Base-by-base conservation (phyloP, 805 yeast species). In the Teunomyces cretensis region DNA sequence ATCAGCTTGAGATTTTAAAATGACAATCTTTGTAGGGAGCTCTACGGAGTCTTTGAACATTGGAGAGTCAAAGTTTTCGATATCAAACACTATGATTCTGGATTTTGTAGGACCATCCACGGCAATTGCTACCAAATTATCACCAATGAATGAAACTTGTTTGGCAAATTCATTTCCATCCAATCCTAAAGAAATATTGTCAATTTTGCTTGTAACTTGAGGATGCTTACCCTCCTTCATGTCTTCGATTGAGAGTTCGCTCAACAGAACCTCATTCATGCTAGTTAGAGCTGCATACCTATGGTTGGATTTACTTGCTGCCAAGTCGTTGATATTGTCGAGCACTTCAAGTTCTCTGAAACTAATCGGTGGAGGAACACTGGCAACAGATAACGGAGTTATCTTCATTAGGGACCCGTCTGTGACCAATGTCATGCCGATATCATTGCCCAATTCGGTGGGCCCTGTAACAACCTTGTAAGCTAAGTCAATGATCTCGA, bases 361-460 rank as follows among this genome's bases (percentile, higher is more conserved):
- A 17, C 88, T 77, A 60, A 88, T 81, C 35, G 99, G 99, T 0
- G 99, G 99, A 3, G 99, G 99, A 9, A 89, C 92, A 60, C 84
- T 89, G 1, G 96, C 96, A 26, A 83, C 60, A 1, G 86, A 76
- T 30, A 94, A 72, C 0, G 98, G 97, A 0, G 99, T 92, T 16
- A 90, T 67, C 52, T 81, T 79, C 11, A 84, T 78, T 9, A 76
- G 73, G 1, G 63, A 55, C 1, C 97, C 97, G 67, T 94, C 98
- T 30, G 85, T 72, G 0, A 92, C 97, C 15, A 86, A 67, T 8
- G 82, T 79, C 74, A 86, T 81, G 39, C 99, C 98, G 22, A 78
- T 58, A 61, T 89, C 97, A 45, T 73, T 58, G 1, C 95, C 91
- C 3, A 80, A 63, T 11, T 72, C 61, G 0, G 86, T 76, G 6